Evolutionary conservation across 1,284 basidiomycete species (phyloP).

Genomic region (Trametes versicolor): DNA sequence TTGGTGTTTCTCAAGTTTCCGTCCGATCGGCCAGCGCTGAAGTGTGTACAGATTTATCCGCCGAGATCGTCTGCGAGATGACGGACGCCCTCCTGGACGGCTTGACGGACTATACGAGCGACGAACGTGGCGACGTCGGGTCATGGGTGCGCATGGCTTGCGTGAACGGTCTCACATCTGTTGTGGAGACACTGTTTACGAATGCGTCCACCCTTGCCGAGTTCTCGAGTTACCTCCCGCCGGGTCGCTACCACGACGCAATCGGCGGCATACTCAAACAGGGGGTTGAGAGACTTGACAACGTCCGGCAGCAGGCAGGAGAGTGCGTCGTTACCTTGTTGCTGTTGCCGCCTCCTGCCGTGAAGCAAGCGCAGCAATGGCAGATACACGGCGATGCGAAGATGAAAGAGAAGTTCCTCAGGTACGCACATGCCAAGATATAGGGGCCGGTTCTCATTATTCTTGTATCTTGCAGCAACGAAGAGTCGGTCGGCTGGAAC

Average conservation of each 20-base stretch:
- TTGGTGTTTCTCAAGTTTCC: slow-evolving; percentile 44
- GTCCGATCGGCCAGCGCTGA: neutral
- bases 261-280: slow-evolving; percentile 85
- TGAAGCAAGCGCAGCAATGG: slow-evolving; percentile 56
- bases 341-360: slow-evolving; percentile 52
- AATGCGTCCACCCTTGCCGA: slow-evolving; percentile 51
- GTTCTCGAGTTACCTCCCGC: slow-evolving; percentile 67
- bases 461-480: slow-evolving; percentile 36
- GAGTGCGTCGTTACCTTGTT: slow-evolving; percentile 65
- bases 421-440: slow-evolving; percentile 49
- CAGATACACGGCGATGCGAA: slow-evolving; percentile 54
- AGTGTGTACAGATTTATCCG: slow-evolving; percentile 55
- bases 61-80: slow-evolving; percentile 54
- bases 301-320: slow-evolving; percentile 86
- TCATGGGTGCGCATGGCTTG: slow-evolving; percentile 93
- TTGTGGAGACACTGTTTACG: slow-evolving; percentile 58
- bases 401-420: slow-evolving; percentile 63
- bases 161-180: slow-evolving; percentile 66
- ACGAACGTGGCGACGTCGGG: slow-evolving; percentile 97
- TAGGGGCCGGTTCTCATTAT: neutral
- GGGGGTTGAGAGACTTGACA: slow-evolving; percentile 91
- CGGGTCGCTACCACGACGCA: slow-evolving; percentile 63
- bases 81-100: slow-evolving; percentile 69
- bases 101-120: slow-evolving; percentile 90
- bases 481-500: slow-evolving; percentile 64